Conservation (phyloP, 2,329 filamentous ascomycete species). For the Arthroderma sp. region DNA sequence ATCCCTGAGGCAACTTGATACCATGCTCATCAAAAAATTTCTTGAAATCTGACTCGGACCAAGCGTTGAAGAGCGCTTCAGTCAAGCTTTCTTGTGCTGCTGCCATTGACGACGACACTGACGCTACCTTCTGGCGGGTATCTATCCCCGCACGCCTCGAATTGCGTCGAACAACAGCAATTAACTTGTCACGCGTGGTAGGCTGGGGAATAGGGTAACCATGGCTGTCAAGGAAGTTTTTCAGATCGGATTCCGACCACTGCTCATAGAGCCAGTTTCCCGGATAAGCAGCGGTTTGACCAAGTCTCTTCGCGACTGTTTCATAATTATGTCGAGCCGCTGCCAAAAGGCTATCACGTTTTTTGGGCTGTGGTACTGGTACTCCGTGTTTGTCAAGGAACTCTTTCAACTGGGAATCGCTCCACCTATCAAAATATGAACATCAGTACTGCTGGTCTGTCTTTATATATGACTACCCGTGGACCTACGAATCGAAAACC, state of each 20-base stretch:
- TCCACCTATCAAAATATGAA: slow-evolving; percentile 48
- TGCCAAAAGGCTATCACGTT: slow-evolving; percentile 67
- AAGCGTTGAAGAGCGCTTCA: slow-evolving; percentile 74
- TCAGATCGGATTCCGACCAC: slow-evolving; percentile 88
- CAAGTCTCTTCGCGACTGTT: slow-evolving; percentile 55
- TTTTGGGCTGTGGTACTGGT: slow-evolving; percentile 74
- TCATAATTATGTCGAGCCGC: slow-evolving; percentile 74
- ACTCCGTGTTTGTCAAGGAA: slow-evolving; percentile 84
- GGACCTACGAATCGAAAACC: slow-evolving; percentile 67
- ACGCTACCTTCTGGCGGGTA: slow-evolving; percentile 46
- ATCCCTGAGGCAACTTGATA: slow-evolving; percentile 82
- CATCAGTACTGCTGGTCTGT: too few species aligned
- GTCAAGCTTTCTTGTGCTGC: slow-evolving; percentile 61
- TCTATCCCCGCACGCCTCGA: slow-evolving; percentile 64
- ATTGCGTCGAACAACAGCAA: slow-evolving; percentile 82
- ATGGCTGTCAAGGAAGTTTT: slow-evolving; percentile 81
- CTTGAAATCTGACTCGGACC: slow-evolving; percentile 84
- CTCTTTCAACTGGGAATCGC: slow-evolving; percentile 81
- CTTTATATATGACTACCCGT: background rate
- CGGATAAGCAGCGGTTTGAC: slow-evolving; percentile 72
- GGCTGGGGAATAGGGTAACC: slow-evolving; percentile 80
- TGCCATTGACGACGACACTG: slow-evolving; percentile 51
- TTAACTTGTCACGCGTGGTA: slow-evolving; percentile 68
- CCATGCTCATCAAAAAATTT: slow-evolving; percentile 84
- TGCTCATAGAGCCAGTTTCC: slow-evolving; percentile 86